Evolutionary conservation across 225 moss, liverwort and hornwort species (phyloP).

Genomic region (Straminergon stramineum): DNA sequence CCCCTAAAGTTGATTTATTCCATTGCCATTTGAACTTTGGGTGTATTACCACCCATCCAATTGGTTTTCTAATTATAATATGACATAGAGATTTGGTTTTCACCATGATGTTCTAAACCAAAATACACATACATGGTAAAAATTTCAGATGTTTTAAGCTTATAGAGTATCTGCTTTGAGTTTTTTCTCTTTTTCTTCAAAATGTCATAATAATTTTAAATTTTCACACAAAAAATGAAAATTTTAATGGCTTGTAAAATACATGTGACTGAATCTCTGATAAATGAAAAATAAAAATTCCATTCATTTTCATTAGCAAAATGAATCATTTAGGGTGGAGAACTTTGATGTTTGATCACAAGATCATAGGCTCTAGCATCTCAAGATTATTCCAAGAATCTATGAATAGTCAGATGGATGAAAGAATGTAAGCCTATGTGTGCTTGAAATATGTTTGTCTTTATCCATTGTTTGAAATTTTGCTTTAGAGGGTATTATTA

Average conservation of each 20-base stretch:
- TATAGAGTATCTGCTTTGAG: not conserved
- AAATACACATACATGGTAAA: not conserved
- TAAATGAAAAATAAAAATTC: too few species aligned
- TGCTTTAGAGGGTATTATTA: not conserved
- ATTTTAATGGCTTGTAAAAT: too few species aligned
- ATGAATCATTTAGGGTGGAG: too few species aligned
- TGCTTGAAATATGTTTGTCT: not conserved
- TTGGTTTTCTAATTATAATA: not conserved
- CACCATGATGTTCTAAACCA: not conserved
- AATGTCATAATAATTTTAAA: too few species aligned
- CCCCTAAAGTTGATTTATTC: not conserved
- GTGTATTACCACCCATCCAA: fast-evolving
- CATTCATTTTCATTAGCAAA: too few species aligned
- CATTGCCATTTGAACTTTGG: not conserved
- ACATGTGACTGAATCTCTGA: too few species aligned
- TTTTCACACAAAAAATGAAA: too few species aligned
- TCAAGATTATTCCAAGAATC: not conserved
- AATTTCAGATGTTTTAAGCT: not conserved
- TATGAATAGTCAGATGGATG: not conserved
- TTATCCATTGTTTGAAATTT: not conserved
- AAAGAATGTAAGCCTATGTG: not conserved
- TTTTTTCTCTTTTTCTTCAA: not conserved
- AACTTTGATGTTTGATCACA: too few species aligned
- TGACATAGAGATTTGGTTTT: not conserved
- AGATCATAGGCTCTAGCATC: not conserved